A percentile compares a stretch with the other conserved stretches of the same genome.
Conservation (phyloP, 768 basidiomycete genomes). For the Lactifluus echinatus region DNA sequence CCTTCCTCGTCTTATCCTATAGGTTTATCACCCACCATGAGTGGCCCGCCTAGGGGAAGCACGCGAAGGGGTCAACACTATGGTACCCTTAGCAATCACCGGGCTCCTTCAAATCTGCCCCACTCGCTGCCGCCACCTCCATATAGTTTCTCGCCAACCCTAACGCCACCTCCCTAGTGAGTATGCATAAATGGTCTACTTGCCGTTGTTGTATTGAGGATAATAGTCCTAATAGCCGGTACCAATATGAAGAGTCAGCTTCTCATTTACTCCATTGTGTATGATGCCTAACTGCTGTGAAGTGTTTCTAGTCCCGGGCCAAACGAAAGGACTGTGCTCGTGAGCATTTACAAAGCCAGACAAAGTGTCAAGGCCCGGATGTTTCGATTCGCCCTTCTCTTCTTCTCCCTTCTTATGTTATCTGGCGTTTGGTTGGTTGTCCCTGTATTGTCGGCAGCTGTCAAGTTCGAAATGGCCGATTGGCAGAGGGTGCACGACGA, state of each 20-base stretch:
- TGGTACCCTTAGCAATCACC: neutral
- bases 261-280: neutral
- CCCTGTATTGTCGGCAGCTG: neutral
- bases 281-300: neutral
- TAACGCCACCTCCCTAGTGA: neutral
- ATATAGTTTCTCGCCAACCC: neutral
- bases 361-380: neutral
- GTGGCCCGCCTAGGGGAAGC: neutral
- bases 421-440: neutral
- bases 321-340: neutral
- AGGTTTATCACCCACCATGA: too few species aligned
- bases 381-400: neutral
- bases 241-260: neutral
- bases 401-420: neutral
- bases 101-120: neutral
- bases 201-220: neutral
- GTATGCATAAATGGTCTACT: neutral
- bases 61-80: neutral
- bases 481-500: neutral
- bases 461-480: neutral
- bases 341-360: neutral
- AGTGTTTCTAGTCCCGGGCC: neutral
- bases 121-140: neutral
- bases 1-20: too few species aligned
- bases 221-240: neutral